A percentile compares a stretch with the other conserved stretches of the same genome.
These are phyloP conservation scores for Oryza brachyantha DNA, from an alignment of 176 grass and related monocot genomes.

Conservation along the genomic window DNA sequence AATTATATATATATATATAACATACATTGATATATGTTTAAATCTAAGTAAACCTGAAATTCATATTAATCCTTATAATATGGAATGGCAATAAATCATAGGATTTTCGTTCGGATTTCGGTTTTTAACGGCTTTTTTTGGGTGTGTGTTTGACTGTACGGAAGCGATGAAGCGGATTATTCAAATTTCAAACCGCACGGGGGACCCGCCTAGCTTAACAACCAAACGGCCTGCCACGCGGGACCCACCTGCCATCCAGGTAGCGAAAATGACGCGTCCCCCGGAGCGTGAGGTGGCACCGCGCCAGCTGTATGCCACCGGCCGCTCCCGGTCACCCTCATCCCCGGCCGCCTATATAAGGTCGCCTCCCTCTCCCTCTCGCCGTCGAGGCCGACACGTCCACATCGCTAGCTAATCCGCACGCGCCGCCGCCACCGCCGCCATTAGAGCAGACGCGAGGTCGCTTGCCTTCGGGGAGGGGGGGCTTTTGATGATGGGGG, in stretches of 20 bases:
- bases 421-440: background rate
- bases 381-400: slow-evolving; percentile 33
- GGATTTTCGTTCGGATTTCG: too few relatives aligned
- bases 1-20: too few relatives aligned
- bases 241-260: slow-evolving; percentile 26
- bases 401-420: slow-evolving; percentile 25
- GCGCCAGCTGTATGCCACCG: slow-evolving; percentile 51
- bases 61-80: too few relatives aligned
- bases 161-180: slow-evolving; percentile 14
- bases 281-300: slow-evolving; percentile 33
- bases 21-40: too few relatives aligned
- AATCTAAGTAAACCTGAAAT: too few relatives aligned
- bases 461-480: too few relatives aligned
- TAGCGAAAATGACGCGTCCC: slow-evolving; percentile 14
- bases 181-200: slow-evolving; percentile 51
- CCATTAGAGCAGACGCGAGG: background rate
- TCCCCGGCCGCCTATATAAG: slow-evolving; percentile 22
- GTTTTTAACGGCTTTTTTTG: slow-evolving; percentile 21
- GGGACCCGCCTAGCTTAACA: slow-evolving; percentile 1
- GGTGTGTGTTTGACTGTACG: slow-evolving; percentile 34
- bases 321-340: slow-evolving; percentile 7
- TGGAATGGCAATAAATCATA: too few relatives aligned
- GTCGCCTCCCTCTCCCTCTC: slow-evolving; percentile 3
- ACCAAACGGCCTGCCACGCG: slow-evolving; percentile 25
- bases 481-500: background rate